Conservation (phyloP, 306 rosid species). For the Cicer bijugum region DNA sequence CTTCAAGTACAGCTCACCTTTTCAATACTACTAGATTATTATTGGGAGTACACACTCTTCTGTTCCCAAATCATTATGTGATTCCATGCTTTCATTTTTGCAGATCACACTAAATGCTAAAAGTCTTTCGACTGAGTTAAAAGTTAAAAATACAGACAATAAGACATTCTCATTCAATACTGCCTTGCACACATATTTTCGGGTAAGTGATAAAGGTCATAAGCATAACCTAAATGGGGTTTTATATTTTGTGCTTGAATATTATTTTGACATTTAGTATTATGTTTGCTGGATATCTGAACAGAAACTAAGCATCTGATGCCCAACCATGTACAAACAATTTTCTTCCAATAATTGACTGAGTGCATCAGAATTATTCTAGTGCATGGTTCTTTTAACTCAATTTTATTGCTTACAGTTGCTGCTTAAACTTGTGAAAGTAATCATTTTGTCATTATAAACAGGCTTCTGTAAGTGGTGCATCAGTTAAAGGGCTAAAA, state of each 20-base stretch:
- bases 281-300: slow-evolving; percentile 39
- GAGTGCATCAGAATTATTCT: slow-evolving; percentile 6
- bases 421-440: slow-evolving; percentile 34
- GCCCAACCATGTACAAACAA: slow-evolving; percentile 15
- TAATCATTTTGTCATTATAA: slow-evolving; percentile 41
- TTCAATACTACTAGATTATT: neutral
- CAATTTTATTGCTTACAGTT: slow-evolving; percentile 25
- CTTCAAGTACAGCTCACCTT: slow-evolving; percentile 33
- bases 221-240: slow-evolving; percentile 34
- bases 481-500: slow-evolving; percentile 80
- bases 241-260: slow-evolving; percentile 27
- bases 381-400: slow-evolving; percentile 3
- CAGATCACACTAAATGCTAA: slow-evolving; percentile 70
- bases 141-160: slow-evolving; percentile 74
- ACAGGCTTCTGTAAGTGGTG: slow-evolving; percentile 83
- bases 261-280: neutral
- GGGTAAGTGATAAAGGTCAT: slow-evolving; percentile 56
- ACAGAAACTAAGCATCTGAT: slow-evolving; percentile 4
- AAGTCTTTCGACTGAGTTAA: slow-evolving; percentile 80
- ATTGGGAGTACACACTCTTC: slow-evolving; percentile 11
- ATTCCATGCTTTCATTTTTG: slow-evolving; percentile 37
- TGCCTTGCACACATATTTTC: slow-evolving; percentile 88
- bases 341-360: slow-evolving; percentile 19
- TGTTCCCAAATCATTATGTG: slow-evolving; percentile 16
- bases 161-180: slow-evolving; percentile 84